phyloP scores from a whole-genome alignment of 768 basidiomycete species.

The Crassisporium funariophilum region DNA sequence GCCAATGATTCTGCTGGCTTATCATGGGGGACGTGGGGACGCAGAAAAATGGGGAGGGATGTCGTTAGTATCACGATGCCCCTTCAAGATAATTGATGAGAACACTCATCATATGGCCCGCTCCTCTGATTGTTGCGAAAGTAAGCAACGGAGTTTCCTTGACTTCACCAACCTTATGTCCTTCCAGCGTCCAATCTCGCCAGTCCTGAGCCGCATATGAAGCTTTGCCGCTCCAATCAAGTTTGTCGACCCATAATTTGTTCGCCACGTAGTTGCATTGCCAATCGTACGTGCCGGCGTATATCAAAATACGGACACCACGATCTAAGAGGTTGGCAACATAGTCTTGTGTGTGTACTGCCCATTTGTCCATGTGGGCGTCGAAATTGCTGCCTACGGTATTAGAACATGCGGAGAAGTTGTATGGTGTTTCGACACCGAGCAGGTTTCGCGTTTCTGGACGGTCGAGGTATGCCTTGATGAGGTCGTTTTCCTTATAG shows the following conservation, averaged over 20 bases:
- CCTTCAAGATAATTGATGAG: constrained; percentile 7
- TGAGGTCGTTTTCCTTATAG: constrained; percentile 38
- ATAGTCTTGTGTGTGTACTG: constrained; percentile 59
- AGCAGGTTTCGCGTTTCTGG: constrained; percentile 51
- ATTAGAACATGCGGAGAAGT: constrained; percentile 60
- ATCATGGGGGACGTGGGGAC: constrained; percentile 61
- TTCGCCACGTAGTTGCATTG: constrained; percentile 82
- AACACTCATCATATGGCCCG: constrained; percentile 61
- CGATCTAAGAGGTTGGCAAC: constrained; percentile 72
- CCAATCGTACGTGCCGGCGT: constrained; percentile 78
- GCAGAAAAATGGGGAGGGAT: constrained; percentile 10
- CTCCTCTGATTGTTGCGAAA: constrained; percentile 41
- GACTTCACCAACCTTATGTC: constrained; percentile 49
- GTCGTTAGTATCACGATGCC: constrained; percentile 13
- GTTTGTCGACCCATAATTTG: constrained; percentile 69
- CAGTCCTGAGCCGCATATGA: constrained; percentile 50
- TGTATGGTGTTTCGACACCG: constrained; percentile 54
- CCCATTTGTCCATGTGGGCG: constrained; percentile 62
- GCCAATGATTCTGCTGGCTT: constrained; percentile 64
- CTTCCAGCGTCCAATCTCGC: constrained; percentile 59
- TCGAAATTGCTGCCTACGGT: constrained; percentile 54
- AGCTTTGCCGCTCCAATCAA: constrained; percentile 70
- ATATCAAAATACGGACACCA: constrained; percentile 73
- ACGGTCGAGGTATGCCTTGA: constrained; percentile 58
- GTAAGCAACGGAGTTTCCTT: constrained; percentile 37